These are phyloP conservation scores for Taphrina sp. DNA, from an alignment of 1,139 yeast genomes.

Conservation along the genomic window DNA sequence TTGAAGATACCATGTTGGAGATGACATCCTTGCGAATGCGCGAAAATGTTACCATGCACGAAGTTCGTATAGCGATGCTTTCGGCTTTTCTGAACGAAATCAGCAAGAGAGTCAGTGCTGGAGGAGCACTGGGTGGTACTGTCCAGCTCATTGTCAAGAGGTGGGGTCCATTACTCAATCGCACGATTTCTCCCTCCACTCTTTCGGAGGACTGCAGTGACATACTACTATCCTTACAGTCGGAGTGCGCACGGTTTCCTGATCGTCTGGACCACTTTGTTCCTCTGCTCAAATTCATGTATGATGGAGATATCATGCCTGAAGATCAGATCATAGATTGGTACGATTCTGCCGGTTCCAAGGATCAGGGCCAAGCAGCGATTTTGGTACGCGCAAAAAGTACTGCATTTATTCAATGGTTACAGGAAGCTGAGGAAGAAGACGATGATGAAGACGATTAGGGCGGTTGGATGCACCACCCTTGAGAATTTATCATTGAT, in stretches of 20 bases:
- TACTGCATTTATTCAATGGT: slow-evolving; percentile 20
- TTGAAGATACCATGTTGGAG: slow-evolving; percentile 89
- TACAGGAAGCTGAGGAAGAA: slow-evolving; percentile 26
- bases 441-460: slow-evolving; percentile 14
- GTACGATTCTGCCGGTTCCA: slow-evolving; percentile 53
- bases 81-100: slow-evolving; percentile 56
- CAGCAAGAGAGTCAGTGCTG: background rate
- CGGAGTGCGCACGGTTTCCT: slow-evolving; percentile 47
- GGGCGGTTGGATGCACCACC: too few species aligned
- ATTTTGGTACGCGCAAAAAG: slow-evolving; percentile 14
- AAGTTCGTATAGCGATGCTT: slow-evolving; percentile 79
- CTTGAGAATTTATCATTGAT: too few species aligned
- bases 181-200: slow-evolving; percentile 71
- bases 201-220: slow-evolving; percentile 65
- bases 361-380: slow-evolving; percentile 32
- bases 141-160: slow-evolving; percentile 67
- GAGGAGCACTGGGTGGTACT: slow-evolving; percentile 52
- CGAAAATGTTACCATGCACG: slow-evolving; percentile 91
- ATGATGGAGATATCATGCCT: slow-evolving; percentile 75
- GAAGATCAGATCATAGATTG: slow-evolving; percentile 77
- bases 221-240: slow-evolving; percentile 60
- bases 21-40: slow-evolving; percentile 94
- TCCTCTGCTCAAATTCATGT: slow-evolving; percentile 58
- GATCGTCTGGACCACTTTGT: slow-evolving; percentile 46
- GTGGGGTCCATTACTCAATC: slow-evolving; percentile 76